Conservation (phyloP, 2,329 filamentous ascomycete genomes). For the Fonsecaea monophora region DNA sequence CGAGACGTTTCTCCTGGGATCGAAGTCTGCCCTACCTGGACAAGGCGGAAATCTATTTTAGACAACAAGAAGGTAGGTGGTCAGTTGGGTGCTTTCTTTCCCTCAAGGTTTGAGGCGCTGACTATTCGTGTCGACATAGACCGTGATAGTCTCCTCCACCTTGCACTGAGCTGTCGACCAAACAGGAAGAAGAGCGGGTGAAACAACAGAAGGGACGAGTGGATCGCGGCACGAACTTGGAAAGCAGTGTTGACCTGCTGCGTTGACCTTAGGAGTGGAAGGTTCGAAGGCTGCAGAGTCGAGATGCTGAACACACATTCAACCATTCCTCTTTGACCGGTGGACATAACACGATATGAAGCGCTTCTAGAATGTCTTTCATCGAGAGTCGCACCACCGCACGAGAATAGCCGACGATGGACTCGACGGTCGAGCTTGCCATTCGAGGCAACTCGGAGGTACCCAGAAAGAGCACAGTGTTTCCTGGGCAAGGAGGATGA, state of each 20-base stretch:
- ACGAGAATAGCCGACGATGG: no score
- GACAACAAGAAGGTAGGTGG: conserved; percentile 9
- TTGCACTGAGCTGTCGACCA: conserved; percentile 18
- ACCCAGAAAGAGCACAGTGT: no score
- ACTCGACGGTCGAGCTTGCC: no score
- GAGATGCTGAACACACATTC: no score
- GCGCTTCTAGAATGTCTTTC: no score
- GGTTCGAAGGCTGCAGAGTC: no score
- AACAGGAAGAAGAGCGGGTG: conserved; percentile 7
- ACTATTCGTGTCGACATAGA: conserved; percentile 2
- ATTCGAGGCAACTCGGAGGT: no score
- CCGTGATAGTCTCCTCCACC: conserved; percentile 16
- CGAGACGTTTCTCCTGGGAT: conserved; percentile 17
- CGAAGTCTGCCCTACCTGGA: conserved; percentile 16
- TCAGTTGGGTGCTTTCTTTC: not conserved
- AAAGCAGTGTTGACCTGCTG: not conserved
- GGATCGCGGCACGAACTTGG: not conserved
- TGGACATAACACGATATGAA: no score
- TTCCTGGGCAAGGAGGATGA: no score
- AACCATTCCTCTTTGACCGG: no score
- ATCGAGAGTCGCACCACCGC: no score
- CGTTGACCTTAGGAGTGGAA: no score
- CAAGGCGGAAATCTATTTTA: conserved; percentile 17
- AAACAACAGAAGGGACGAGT: not conserved
- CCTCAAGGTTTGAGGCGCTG: not conserved